Evolutionary conservation across 208 protist genomes (phyloP), one percentile per base, ranked within the genome.

Genomic region (Leishmania mexicana): DNA sequence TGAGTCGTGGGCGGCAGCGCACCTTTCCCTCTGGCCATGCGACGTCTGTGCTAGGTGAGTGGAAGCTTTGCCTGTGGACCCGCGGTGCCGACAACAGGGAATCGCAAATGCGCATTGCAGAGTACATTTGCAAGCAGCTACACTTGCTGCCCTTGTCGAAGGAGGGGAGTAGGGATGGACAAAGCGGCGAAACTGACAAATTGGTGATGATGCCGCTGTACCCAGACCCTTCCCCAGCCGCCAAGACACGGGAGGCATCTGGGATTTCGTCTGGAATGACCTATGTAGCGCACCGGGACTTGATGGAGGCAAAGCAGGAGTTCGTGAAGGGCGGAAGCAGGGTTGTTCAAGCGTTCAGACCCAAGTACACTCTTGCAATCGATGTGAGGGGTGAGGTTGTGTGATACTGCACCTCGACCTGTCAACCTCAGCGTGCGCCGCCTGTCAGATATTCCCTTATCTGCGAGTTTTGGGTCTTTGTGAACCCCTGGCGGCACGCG

Each of bases 21-120:
- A 38, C 76, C 45, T n/a, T 60, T 4, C 60, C 80, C 17, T 80
- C 75, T 2, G 78, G 74, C 13, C 76, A 83, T 70, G 62, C 45
- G 11, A 57, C 75, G 57, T 58, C 75, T 21, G 72, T 54, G 38
- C 57, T 78, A 19, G 80, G 78, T 8, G 92, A 95, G 84, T 97
- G 92, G 90, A 96, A 96, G 76, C 75, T 98, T 35, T 94, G 90
- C 75, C 73, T 98, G 53, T 98, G 95, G 94, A 98, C 95, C 28
- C 90, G 95, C 42, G 94, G 57, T 49, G 94, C 95, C 7, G 80
- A 90, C n/a, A 87, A 96, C 65, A 85, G 77, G 65, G 89, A 78
- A 28, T 84, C 85, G 65, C 93, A 96, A 84, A 80, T 90, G 84
- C 35, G 75, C 71, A 94, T 98, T 71, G 95, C 89, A 8, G 78